These are phyloP conservation scores for Globisporangium recalcitrans DNA, from an alignment of 352 stramenopile species.

Conservation along the genomic window DNA sequence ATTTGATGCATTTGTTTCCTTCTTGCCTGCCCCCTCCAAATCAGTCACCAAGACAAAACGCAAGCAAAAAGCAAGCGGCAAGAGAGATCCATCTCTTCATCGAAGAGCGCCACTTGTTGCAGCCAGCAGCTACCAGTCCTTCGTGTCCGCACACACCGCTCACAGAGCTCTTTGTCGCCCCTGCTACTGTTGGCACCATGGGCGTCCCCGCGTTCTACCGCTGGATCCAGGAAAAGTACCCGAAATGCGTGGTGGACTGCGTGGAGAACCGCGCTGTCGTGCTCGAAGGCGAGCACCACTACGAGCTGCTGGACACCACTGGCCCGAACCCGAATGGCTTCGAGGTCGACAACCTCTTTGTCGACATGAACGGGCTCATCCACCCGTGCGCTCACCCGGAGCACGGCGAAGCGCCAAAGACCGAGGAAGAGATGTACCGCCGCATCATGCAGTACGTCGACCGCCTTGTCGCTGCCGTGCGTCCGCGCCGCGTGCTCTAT, in stretches of 20 bases:
- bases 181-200: constrained; percentile 46
- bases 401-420: constrained; percentile 85
- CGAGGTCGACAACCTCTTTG: constrained; percentile 98
- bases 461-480: constrained; percentile 91
- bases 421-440: constrained; percentile 98
- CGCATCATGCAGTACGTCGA: constrained; percentile 96
- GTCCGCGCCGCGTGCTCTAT: constrained; percentile 95
- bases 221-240: constrained; percentile 99
- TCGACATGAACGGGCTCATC: constrained; percentile 99
- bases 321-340: constrained; percentile 92
- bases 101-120: not conserved
- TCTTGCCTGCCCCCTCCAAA: not conserved
- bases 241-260: constrained; percentile 94
- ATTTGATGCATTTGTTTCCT: not conserved
- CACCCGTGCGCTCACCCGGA: constrained; percentile 98
- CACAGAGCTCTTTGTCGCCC: not conserved
- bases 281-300: constrained; percentile 77
- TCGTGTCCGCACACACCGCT: not conserved
- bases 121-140: too few species aligned
- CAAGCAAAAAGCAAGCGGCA: not conserved
- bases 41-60: constrained; percentile 10
- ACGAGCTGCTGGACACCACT: constrained; percentile 70
- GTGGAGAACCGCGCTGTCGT: constrained; percentile 63
- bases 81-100: constrained; percentile 16
- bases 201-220: constrained; percentile 99